Conservation (phyloP, 257 asterid species). For the Henckelia pumila region DNA sequence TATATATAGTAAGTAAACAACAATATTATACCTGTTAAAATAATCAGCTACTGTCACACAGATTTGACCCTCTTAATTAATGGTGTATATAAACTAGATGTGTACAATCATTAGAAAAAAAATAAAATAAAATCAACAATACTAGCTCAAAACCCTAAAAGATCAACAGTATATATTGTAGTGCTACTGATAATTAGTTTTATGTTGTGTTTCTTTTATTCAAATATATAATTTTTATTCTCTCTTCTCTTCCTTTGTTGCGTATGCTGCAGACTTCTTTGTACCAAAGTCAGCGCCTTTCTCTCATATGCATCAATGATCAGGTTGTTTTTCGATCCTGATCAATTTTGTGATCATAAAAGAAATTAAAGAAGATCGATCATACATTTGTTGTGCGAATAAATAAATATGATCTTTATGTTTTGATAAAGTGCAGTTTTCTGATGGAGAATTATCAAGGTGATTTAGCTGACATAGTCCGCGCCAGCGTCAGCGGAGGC, state of each 20-base stretch:
- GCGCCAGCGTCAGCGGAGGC: constrained; percentile 26
- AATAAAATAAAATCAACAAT: too few relatives aligned
- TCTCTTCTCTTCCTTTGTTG: constrained; percentile 14
- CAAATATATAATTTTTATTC: background rate
- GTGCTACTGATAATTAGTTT: constrained; percentile 6
- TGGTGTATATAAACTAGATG: background rate
- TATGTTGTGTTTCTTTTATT: background rate
- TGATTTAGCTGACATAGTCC: constrained; percentile 46
- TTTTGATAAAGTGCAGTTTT: too few relatives aligned
- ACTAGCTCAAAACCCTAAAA: constrained; percentile 25
- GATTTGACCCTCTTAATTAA: constrained; percentile 22
- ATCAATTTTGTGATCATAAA: too few relatives aligned
- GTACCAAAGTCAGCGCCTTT: constrained; percentile 41
- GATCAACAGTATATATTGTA: constrained; percentile 9
- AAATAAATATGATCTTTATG: too few relatives aligned
- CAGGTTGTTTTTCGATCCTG: too few relatives aligned
- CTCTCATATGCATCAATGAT: too few relatives aligned
- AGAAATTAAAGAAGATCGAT: too few relatives aligned
- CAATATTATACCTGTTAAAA: constrained; percentile 21
- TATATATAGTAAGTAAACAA: background rate
- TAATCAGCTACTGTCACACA: constrained; percentile 26
- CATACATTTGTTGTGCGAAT: background rate
- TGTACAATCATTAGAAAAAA: background rate
- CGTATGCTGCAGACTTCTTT: constrained; percentile 28
- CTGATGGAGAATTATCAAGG: constrained; percentile 40